A percentile compares a stretch with the other conserved stretches of the same genome.
Conservation (phyloP, 257 asterid species). For the Verbena officinalis region DNA sequence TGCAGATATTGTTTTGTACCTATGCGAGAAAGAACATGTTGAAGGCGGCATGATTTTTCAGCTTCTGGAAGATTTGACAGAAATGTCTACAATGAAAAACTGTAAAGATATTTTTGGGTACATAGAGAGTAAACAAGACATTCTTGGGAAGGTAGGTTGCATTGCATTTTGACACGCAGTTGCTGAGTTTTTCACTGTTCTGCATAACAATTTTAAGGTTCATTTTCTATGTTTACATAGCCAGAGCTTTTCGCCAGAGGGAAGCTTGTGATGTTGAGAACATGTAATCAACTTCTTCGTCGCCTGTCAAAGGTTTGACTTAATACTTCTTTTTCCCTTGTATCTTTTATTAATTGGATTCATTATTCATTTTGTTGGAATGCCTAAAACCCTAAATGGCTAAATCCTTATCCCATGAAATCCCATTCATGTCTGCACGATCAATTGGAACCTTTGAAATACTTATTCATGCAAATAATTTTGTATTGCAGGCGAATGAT, state of each 20-base stretch:
- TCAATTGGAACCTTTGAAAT: conserved; percentile 22
- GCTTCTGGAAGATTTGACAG: conserved; percentile 97
- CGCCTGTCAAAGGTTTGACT: conserved; percentile 87
- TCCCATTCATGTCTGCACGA: background rate
- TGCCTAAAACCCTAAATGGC: background rate
- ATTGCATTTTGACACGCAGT: conserved; percentile 7
- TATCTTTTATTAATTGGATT: conserved; percentile 23
- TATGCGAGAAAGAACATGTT: conserved; percentile 94
- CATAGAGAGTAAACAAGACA: conserved; percentile 94
- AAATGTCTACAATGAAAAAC: conserved; percentile 98
- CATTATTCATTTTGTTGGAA: no score
- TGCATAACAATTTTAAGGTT: conserved; percentile 18
- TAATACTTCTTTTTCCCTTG: conserved; percentile 19
- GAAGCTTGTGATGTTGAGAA: conserved; percentile 98
- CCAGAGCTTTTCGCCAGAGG: conserved; percentile 99
- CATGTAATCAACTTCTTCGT: conserved; percentile 98
- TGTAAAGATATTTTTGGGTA: conserved; percentile 93
- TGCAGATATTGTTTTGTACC: conserved; percentile 86
- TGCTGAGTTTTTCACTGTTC: conserved; percentile 27
- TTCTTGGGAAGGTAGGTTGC: conserved; percentile 82
- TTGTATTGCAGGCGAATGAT: conserved; percentile 85
- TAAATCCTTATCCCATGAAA: background rate
- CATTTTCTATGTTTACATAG: conserved; percentile 40
- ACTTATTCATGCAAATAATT: conserved; percentile 19
- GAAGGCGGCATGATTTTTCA: conserved; percentile 99